Evolutionary conservation across 176 grass and related monocot species (phyloP).

Genomic region (Poa annua): DNA sequence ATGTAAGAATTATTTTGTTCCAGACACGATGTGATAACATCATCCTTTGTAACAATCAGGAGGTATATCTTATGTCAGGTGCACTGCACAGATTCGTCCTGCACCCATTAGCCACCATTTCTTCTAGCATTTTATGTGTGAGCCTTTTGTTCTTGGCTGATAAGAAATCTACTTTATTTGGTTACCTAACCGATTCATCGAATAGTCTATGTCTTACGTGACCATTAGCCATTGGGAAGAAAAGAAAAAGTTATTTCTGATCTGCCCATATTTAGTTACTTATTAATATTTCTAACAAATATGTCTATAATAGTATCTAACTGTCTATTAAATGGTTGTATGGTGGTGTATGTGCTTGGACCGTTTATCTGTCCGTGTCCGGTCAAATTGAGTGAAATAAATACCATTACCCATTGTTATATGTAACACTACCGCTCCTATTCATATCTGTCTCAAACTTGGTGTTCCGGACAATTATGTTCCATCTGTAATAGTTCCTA

Average conservation of each 20-base stretch:
- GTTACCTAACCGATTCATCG: neutral
- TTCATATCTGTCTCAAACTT: slow-evolving; percentile 1
- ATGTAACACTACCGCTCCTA: neutral
- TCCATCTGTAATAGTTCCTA: neutral
- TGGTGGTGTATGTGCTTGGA: neutral
- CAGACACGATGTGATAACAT: neutral
- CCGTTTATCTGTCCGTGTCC: neutral
- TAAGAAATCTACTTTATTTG: neutral
- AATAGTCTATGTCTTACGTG: neutral
- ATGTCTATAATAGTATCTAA: neutral
- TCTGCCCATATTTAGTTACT: neutral
- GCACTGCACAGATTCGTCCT: neutral
- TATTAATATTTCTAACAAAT: neutral
- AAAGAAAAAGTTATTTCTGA: neutral
- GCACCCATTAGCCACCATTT: neutral
- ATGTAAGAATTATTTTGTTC: neutral
- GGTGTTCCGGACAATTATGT: neutral
- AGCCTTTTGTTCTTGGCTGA: neutral
- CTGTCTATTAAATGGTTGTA: neutral
- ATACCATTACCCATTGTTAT: neutral
- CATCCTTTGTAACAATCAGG: neutral
- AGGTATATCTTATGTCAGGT: neutral
- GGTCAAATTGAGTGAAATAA: neutral
- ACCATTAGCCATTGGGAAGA: neutral
- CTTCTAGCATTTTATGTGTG: neutral